Conservation (phyloP, 495 filamentous ascomycete species). For the Thozetella sp. region DNA sequence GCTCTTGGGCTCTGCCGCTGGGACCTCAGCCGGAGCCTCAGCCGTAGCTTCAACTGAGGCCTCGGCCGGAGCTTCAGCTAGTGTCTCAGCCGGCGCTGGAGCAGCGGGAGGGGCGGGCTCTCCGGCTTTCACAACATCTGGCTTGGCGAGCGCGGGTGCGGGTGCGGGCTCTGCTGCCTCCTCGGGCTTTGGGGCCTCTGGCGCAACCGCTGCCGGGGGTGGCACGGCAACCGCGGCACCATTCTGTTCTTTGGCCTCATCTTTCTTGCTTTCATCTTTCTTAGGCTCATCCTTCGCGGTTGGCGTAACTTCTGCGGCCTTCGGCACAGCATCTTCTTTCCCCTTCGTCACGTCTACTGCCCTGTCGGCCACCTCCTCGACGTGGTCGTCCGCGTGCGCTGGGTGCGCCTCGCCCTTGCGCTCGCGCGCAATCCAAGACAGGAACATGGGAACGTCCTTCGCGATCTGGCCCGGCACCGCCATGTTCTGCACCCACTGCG, state of each 20-base stretch:
- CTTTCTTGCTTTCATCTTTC: not conserved
- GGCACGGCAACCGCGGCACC: not conserved
- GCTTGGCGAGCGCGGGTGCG: no score
- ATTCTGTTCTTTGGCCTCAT: not conserved
- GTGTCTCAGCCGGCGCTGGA: not conserved
- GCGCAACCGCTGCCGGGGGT: no score
- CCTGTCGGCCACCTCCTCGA: constrained; percentile 14
- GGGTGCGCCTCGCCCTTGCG: constrained; percentile 17
- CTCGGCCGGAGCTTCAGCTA: not conserved
- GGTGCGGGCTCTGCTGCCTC: no score
- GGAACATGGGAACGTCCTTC: constrained; percentile 72
- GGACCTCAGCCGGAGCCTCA: not conserved
- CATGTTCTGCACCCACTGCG: constrained; percentile 67
- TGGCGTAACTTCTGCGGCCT: not conserved
- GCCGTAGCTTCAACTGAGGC: not conserved
- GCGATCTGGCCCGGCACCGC: constrained; percentile 66
- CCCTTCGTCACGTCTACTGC: not conserved
- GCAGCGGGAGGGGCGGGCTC: no score
- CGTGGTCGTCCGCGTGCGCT: constrained; percentile 12
- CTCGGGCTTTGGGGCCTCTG: no score
- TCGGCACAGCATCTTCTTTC: not conserved
- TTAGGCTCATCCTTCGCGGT: no score
- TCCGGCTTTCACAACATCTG: no score
- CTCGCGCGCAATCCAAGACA: constrained; percentile 58
- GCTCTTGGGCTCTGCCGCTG: not conserved